Conservation (phyloP, 23 red algal species). For the Chondrus crispus region DNA sequence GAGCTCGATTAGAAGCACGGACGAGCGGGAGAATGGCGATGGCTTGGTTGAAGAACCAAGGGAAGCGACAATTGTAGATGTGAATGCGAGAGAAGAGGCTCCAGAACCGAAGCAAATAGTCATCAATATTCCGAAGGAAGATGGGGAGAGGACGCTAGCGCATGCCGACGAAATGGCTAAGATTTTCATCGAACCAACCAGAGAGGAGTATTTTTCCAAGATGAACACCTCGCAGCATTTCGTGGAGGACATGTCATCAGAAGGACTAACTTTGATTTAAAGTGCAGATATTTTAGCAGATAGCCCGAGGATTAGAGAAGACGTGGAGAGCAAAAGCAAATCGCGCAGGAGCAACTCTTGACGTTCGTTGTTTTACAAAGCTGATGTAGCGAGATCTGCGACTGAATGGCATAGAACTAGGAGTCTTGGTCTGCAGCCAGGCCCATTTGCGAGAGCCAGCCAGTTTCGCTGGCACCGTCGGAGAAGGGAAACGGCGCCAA, state of each 20-base stretch:
- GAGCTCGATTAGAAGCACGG: too few species aligned
- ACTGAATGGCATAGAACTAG: too few species aligned
- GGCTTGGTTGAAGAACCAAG: background rate
- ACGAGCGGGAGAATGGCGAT: background rate
- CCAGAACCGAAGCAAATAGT: background rate
- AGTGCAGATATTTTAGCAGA: too few species aligned
- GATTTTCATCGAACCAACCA: background rate
- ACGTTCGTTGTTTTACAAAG: too few species aligned
- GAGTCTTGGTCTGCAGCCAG: too few species aligned
- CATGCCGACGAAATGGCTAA: background rate
- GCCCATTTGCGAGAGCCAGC: too few species aligned
- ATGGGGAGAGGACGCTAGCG: background rate
- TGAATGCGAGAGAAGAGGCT: background rate
- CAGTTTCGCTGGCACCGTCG: too few species aligned
- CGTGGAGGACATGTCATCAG: background rate
- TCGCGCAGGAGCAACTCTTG: too few species aligned
- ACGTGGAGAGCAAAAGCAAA: too few species aligned
- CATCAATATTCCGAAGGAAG: background rate
- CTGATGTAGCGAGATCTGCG: too few species aligned
- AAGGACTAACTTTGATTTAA: background rate
- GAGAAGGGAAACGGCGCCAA: too few species aligned
- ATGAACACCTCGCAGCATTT: background rate
- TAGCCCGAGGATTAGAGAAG: too few species aligned
- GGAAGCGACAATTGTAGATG: background rate
- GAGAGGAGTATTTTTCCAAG: background rate